A percentile compares a stretch with the other conserved stretches of the same genome.
Conservation (phyloP, 2,329 filamentous ascomycete species). For the Aspergillus eucalypticola region DNA sequence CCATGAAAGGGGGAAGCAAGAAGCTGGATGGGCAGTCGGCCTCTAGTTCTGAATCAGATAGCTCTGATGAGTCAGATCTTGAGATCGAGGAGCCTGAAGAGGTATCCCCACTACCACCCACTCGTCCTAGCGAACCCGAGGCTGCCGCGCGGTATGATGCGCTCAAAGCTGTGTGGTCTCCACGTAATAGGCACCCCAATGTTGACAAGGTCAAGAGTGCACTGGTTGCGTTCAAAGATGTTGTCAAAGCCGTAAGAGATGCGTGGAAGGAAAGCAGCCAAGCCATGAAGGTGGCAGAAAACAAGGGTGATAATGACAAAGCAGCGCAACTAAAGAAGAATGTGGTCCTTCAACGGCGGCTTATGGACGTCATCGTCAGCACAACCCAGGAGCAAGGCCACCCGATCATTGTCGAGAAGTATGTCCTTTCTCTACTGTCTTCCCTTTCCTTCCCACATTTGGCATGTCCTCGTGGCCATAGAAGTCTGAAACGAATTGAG, state of each 20-base stretch:
- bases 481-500: conserved; percentile 38
- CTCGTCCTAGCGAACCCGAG: conserved; percentile 54
- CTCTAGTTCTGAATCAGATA: conserved; percentile 53
- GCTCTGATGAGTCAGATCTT: conserved; percentile 49
- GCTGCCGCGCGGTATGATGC: conserved; percentile 60
- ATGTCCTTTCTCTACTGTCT: conserved; percentile 36
- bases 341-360: conserved; percentile 58
- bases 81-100: conserved; percentile 56
- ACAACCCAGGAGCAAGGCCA: conserved; percentile 48
- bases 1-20: conserved; percentile 26
- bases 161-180: conserved; percentile 62
- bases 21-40: conserved; percentile 34
- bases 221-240: conserved; percentile 59
- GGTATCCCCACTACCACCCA: conserved; percentile 55
- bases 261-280: conserved; percentile 61
- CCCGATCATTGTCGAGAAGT: conserved; percentile 52
- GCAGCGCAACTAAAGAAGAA: conserved; percentile 57
- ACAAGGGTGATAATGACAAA: conserved; percentile 56
- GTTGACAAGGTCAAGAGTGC: conserved; percentile 56
- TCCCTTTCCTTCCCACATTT: conserved; percentile 19
- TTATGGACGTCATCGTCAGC: conserved; percentile 54
- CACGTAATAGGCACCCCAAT: conserved; percentile 52
- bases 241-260: conserved; percentile 61
- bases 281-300: conserved; percentile 59
- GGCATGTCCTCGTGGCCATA: conserved; percentile 35